phyloP scores from a whole-genome alignment of 2,329 filamentous ascomycete genomes.

The Colletotrichum lindemuthianum region DNA sequence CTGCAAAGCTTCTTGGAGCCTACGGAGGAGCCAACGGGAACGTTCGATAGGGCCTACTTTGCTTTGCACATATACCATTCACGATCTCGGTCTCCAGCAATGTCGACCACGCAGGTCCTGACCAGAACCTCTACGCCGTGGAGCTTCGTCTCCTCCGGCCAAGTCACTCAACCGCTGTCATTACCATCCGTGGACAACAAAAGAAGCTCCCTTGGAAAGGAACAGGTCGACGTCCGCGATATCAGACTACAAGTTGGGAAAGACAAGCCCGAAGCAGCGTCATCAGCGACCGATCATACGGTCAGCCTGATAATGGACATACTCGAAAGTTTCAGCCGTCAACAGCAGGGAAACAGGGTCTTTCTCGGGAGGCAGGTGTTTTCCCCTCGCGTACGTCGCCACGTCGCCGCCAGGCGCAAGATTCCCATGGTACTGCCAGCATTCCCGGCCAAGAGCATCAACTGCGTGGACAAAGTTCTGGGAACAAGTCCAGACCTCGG shows the following conservation, averaged over 20 bases:
- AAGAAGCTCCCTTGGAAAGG: background rate
- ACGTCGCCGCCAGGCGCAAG: constrained; percentile 20
- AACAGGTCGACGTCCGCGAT: background rate
- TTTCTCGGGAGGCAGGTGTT: constrained; percentile 19
- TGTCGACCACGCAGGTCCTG: background rate
- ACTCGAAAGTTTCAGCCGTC: constrained; percentile 19
- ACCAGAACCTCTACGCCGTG: background rate
- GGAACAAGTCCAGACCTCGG: constrained; percentile 22
- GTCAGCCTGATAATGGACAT: constrained; percentile 18
- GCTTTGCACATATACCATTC: background rate
- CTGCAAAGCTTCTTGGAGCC: too few species aligned
- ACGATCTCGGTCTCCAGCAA: background rate
- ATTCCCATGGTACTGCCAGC: constrained; percentile 31
- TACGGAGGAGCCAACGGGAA: too few species aligned
- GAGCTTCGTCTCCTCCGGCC: too few species aligned
- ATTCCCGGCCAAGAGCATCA: constrained; percentile 30
- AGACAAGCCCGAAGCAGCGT: background rate
- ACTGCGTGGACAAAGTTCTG: constrained; percentile 30
- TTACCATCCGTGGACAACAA: background rate
- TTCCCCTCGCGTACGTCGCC: constrained; percentile 8
- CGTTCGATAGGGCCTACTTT: too few species aligned
- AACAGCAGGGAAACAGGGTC: constrained; percentile 17
- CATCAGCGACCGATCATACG: background rate
- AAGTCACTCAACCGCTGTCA: background rate
- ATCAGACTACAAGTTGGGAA: background rate